A percentile compares a stretch with the other conserved stretches of the same genome.
These are phyloP conservation scores for Rossbeevera mucosa DNA, from an alignment of 768 basidiomycete genomes.

Conservation along the genomic window DNA sequence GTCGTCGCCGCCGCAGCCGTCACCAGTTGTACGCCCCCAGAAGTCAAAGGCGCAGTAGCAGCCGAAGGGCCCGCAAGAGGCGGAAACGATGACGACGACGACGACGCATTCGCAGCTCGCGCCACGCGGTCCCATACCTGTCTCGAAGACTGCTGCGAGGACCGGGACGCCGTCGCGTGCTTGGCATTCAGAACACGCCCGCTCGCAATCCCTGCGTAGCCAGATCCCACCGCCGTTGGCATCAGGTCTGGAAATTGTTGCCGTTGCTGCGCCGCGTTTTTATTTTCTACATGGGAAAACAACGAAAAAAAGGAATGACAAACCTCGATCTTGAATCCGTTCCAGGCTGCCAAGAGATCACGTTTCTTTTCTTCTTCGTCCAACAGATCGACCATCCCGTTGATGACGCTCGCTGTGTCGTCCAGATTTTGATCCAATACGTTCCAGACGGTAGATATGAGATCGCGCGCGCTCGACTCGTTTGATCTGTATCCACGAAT, in stretches of 20 bases:
- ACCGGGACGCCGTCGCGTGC: constrained; percentile 58
- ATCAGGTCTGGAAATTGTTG: constrained; percentile 79
- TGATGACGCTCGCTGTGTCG: constrained; percentile 68
- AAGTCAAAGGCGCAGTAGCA: neutral
- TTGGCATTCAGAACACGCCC: constrained; percentile 85
- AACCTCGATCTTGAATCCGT: constrained; percentile 80
- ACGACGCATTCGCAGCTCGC: constrained; percentile 58
- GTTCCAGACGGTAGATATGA: constrained; percentile 87
- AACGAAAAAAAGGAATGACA: neutral
- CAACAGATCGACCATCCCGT: constrained; percentile 68
- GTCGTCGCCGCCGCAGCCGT: neutral
- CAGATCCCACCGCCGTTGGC: constrained; percentile 52
- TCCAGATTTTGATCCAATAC: constrained; percentile 65
- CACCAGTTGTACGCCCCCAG: neutral
- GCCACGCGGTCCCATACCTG: constrained; percentile 87
- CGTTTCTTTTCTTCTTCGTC: constrained; percentile 83
- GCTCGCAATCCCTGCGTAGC: constrained; percentile 75
- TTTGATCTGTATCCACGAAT: constrained; percentile 72
- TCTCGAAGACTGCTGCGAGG: constrained; percentile 53
- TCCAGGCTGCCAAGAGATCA: constrained; percentile 73
- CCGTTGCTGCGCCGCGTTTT: no score
- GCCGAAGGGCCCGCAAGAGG: constrained; percentile 17
- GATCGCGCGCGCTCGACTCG: constrained; percentile 77
- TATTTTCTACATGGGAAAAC: no score
- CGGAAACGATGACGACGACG: constrained; percentile 36